Evolutionary conservation across 305 asterid species (phyloP), one percentile per base, ranked within the genome.

Genomic region (Euphrasia arctica): DNA sequence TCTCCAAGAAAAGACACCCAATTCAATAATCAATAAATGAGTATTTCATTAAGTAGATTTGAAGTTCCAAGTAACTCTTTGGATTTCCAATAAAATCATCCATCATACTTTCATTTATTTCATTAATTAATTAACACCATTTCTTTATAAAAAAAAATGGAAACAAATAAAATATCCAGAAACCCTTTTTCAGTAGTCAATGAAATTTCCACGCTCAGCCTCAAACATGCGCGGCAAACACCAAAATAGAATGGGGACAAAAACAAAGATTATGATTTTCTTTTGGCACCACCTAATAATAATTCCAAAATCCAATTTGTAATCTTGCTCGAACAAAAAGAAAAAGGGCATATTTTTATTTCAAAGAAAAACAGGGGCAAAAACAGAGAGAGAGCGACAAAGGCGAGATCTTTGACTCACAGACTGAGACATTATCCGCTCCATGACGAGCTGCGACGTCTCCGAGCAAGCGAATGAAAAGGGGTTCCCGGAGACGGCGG

Each of bases 371-470:
- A 9, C 10, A 13, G 48, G 9, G 13, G 2, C 22, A 18, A 18
- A 15, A 9, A 22, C 5, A 12, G 29, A 15, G 5, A 3, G 27
- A 8, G 2, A 28, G 22, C 22, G 22, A 28, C 34, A 55, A 48
- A 64, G 61, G 11, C 64, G 2, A 12, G 42, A 67, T 65, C 9
- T 64, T 36, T 14, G 2, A 85, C 99, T 82, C 73, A 93, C 97
- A 75, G 97, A 90, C 43, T 87, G 97, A 27, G 96, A 82, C 99
- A 93, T 88, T 60, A 93, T 93, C 56, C 99, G 96, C 27, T 93
- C 99, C 95, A 93, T 74, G 43, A 93, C 85, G 52, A 93, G 89
- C 83, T 85, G 96, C 29, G 94, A 90, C 31, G 99, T 90, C 51
- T 93, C 87, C 0, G 91, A 84, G 4, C 83, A 85, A 65, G 96